Evolutionary conservation across 305 asterid genomes (phyloP), one percentile per base, ranked within the genome.

Genomic region (Fraxinus nigra): DNA sequence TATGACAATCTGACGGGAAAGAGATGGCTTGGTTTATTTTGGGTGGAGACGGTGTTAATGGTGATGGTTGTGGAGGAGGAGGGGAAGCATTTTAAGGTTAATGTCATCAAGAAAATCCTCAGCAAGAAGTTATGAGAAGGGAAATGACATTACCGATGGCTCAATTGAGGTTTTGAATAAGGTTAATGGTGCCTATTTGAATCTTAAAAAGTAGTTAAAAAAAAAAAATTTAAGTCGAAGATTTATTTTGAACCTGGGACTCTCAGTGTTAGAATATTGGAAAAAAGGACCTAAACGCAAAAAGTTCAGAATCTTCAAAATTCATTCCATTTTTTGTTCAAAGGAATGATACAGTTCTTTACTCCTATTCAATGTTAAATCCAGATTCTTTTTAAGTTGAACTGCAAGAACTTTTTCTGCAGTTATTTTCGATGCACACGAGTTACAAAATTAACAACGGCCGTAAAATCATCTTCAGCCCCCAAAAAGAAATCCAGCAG

Each of bases 401-500:
- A 83, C 51, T 82, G 85, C 85, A 76, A 82, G 85, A 83, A 70
- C 59, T 85, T 37, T 70, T 86, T 79, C 75, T 78, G 86, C 89
- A 78, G 80, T 76, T 75, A 26, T 35, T 46, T 78, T 30, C 77
- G 75, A 81, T 59, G 87, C 85, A 69, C 81, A 80, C 59, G 78
- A 79, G 72, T 78, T 28, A 77, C 79, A 75, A 78, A 67, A 72
- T 48, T 4, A 65, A 76, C 3, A 7, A 48, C 6, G 16, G 56
- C 35, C 20, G 28, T n/a, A 5, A 18, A 73, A 22, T 43, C 40
- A 14, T 24, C 63, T 72, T 94, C 92, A 94, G 81, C 98, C 97
- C 33, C 98, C 99, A 56, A 96, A 96, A 74, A 96, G 96, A 86
- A 89, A 96, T 65, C 93, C 93, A 18, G 98, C 98, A 3, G 99